These are phyloP conservation scores for Erigeron canadensis DNA, from an alignment of 129 eudicot species.

Conservation along the genomic window DNA sequence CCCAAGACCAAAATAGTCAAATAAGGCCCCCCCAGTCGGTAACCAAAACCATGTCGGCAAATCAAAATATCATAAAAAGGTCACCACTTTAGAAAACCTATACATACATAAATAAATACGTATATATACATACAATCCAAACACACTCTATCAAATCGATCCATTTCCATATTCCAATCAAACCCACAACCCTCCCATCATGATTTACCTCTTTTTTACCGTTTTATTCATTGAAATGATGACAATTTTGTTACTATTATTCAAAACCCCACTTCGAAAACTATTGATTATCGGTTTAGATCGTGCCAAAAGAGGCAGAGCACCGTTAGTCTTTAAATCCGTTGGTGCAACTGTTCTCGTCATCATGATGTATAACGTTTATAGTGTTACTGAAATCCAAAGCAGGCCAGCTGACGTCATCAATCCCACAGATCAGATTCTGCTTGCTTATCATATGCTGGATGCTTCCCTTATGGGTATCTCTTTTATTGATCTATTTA, in stretches of 20 bases:
- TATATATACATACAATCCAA: not conserved
- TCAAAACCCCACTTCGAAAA: constrained; percentile 70
- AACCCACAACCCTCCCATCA: too few species aligned
- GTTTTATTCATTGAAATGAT: constrained; percentile 53
- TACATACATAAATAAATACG: not conserved
- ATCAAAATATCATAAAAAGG: too few species aligned
- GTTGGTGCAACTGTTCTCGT: constrained; percentile 59
- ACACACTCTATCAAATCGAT: not conserved
- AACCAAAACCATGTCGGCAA: too few species aligned
- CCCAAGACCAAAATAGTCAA: too few species aligned
- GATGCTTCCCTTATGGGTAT: constrained; percentile 82
- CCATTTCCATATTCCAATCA: not conserved
- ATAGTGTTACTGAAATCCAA: constrained; percentile 42
- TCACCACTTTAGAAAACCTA: too few species aligned
- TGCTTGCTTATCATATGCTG: constrained; percentile 51
- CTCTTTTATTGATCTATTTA: not conserved
- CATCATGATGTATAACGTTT: constrained; percentile 47
- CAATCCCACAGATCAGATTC: constrained; percentile 70
- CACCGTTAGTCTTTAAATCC: constrained; percentile 61
- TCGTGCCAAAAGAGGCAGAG: constrained; percentile 66
- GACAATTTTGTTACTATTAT: constrained; percentile 49
- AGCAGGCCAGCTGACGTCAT: constrained; percentile 48
- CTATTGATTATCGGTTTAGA: constrained; percentile 52
- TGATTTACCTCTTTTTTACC: constrained; percentile 55
- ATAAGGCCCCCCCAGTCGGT: too few species aligned